Evolutionary conservation across 768 basidiomycete species (phyloP).

Genomic region (Kwoniella newhampshirensis): DNA sequence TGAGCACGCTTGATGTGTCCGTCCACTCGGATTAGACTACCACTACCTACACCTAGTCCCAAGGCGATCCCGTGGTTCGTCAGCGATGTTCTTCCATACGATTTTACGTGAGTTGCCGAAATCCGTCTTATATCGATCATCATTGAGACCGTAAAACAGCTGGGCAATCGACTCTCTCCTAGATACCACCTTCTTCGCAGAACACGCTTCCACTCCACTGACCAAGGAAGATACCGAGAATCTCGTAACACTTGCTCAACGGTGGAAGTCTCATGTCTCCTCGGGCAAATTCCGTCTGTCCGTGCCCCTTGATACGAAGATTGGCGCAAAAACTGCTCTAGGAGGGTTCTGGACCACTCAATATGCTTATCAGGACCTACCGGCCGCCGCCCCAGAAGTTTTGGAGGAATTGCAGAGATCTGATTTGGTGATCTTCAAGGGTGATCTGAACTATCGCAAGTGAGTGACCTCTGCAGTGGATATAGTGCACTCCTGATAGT

Average conservation of each 20-base stretch:
- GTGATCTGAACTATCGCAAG: slow-evolving; percentile 82
- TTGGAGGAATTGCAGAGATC: slow-evolving; percentile 51
- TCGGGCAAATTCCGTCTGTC: slow-evolving; percentile 71
- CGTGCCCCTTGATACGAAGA: slow-evolving; percentile 62
- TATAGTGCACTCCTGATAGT: no score
- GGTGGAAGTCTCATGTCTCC: slow-evolving; percentile 74
- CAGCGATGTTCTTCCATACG: slow-evolving; percentile 84
- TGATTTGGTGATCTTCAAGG: slow-evolving; percentile 52
- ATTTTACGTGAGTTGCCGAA: slow-evolving; percentile 60
- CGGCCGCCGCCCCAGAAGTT: slow-evolving; percentile 57
- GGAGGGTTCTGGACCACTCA: slow-evolving; percentile 53
- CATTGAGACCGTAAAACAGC: no score
- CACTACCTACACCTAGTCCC: no score
- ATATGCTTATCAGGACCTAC: slow-evolving; percentile 50
- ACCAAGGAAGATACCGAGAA: slow-evolving; percentile 41
- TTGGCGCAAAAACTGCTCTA: slow-evolving; percentile 59
- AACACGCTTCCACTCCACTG: slow-evolving; percentile 42
- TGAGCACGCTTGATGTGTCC: slow-evolving; percentile 52
- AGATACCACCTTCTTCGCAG: slow-evolving; percentile 62
- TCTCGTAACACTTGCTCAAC: slow-evolving; percentile 63
- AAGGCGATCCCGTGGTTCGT: slow-evolving; percentile 96
- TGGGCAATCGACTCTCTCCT: slow-evolving; percentile 59
- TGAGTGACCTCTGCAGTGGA: no score
- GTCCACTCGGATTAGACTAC: no score
- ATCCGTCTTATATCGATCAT: no score